These are phyloP conservation scores for Linnemannia zychae DNA, from an alignment of 192 early-diverging fungal species.

Conservation along the genomic window DNA sequence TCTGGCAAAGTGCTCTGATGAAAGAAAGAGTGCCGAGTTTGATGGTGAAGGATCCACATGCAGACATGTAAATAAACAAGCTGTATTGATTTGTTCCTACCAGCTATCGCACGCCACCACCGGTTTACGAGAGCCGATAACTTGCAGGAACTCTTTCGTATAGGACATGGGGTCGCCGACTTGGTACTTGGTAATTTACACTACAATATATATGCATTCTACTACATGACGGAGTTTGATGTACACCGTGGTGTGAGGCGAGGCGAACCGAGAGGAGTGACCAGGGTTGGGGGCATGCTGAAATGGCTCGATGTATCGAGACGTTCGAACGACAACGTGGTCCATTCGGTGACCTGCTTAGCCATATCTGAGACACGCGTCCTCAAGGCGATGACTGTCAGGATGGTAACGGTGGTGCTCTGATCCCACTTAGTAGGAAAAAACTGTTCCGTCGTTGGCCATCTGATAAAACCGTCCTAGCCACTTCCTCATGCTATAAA, in stretches of 20 bases:
- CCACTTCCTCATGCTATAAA: conserved; percentile 7
- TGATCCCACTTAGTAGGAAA: conserved; percentile 10
- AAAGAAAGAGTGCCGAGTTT: too few species aligned
- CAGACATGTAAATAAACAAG: too few species aligned
- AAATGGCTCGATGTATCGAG: neutral
- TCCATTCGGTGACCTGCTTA: conserved; percentile 1
- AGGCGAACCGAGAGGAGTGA: conserved; percentile 9
- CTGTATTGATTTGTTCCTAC: too few species aligned
- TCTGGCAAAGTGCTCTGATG: too few species aligned
- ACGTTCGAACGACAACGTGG: neutral
- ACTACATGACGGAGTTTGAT: too few species aligned
- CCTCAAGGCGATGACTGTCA: conserved; percentile 3
- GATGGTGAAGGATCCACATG: too few species aligned
- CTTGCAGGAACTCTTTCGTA: too few species aligned
- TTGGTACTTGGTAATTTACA: too few species aligned
- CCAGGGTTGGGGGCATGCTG: conserved; percentile 2
- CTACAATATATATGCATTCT: too few species aligned
- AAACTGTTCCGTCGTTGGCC: conserved; percentile 13
- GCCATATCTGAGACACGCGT: conserved; percentile 11
- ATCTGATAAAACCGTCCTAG: conserved; percentile 20
- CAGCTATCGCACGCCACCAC: too few species aligned
- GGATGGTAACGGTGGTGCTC: conserved; percentile 6
- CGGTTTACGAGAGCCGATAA: too few species aligned
- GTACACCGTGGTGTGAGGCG: neutral
- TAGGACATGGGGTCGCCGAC: too few species aligned